phyloP scores from a whole-genome alignment of 495 filamentous ascomycete species.

The Lasiosphaeria miniovina region DNA sequence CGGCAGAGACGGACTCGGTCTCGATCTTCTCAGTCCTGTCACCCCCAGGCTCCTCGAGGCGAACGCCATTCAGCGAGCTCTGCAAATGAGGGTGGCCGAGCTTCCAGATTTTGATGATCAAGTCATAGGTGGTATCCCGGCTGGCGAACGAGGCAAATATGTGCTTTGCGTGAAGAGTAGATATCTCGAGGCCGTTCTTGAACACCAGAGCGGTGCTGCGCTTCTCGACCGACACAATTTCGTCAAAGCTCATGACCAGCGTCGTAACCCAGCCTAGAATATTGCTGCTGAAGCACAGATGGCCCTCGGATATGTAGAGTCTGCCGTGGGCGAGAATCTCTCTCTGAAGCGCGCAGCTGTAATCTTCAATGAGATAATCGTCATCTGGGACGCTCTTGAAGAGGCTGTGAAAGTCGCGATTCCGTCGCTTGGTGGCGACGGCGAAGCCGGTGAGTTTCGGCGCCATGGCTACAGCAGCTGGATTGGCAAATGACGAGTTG shows the following conservation, averaged over 20 bases:
- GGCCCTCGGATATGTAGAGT: slow-evolving; percentile 93
- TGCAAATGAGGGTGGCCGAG: slow-evolving; percentile 87
- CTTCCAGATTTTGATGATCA: slow-evolving; percentile 98
- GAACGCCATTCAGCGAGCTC: slow-evolving; percentile 82
- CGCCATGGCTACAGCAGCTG: slow-evolving; percentile 51
- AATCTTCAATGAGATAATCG: slow-evolving; percentile 97
- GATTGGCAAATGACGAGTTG: slow-evolving; percentile 62
- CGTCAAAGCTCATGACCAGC: slow-evolving; percentile 95
- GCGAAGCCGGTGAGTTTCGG: slow-evolving; percentile 91
- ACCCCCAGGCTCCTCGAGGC: slow-evolving; percentile 72
- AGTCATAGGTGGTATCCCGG: slow-evolving; percentile 92
- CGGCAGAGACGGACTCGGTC: slow-evolving; percentile 33
- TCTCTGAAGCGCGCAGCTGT: slow-evolving; percentile 91
- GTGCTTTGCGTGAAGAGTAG: slow-evolving; percentile 91
- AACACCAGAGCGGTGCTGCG: slow-evolving; percentile 94
- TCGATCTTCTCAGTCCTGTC: slow-evolving; percentile 89
- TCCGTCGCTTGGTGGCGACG: slow-evolving; percentile 91
- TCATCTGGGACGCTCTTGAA: slow-evolving; percentile 98
- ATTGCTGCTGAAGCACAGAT: slow-evolving; percentile 98
- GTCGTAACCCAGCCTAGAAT: slow-evolving; percentile 98
- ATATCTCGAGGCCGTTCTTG: slow-evolving; percentile 95
- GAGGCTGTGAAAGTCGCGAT: slow-evolving; percentile 87
- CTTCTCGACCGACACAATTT: slow-evolving; percentile 95
- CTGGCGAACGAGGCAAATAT: slow-evolving; percentile 93
- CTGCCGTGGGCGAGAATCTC: slow-evolving; percentile 94